These are phyloP conservation scores for Letharia columbiana DNA, from an alignment of 495 filamentous ascomycete genomes.

Conservation along the genomic window DNA sequence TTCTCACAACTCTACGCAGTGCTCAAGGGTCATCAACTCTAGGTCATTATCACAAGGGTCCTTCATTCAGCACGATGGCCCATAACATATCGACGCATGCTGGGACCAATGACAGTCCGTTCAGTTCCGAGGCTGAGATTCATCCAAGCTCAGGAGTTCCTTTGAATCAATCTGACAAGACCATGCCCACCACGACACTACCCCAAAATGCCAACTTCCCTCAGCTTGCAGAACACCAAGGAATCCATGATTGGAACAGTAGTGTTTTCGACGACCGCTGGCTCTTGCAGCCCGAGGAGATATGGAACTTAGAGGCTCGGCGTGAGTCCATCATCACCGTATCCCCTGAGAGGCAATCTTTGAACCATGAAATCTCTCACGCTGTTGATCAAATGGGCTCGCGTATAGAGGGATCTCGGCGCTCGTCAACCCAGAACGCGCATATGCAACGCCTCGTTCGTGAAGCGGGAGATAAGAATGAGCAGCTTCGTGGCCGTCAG, in stretches of 20 bases:
- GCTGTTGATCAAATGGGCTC: background rate
- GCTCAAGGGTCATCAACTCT: background rate
- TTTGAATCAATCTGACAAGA: background rate
- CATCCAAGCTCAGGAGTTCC: conserved; percentile 7
- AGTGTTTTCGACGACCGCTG: conserved; percentile 24
- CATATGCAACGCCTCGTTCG: background rate
- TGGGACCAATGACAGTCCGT: conserved; percentile 1
- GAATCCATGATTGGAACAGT: conserved; percentile 17
- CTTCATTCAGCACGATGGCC: background rate
- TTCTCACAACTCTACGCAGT: background rate
- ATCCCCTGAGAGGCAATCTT: background rate
- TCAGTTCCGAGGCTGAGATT: conserved; percentile 7
- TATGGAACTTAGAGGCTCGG: conserved; percentile 6
- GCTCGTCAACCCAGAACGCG: background rate
- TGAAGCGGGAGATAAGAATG: background rate
- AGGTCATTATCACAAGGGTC: background rate
- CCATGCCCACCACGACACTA: conserved; percentile 2
- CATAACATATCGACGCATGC: background rate
- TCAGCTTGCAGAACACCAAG: conserved; percentile 15
- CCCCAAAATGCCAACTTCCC: conserved; percentile 17
- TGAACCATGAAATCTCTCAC: background rate
- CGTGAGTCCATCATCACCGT: background rate
- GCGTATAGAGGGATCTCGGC: background rate
- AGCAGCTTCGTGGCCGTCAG: background rate
- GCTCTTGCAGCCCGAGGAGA: conserved; percentile 13